Evolutionary conservation across 805 yeast genomes (phyloP).

Genomic region (Kodamaea sagamina): DNA sequence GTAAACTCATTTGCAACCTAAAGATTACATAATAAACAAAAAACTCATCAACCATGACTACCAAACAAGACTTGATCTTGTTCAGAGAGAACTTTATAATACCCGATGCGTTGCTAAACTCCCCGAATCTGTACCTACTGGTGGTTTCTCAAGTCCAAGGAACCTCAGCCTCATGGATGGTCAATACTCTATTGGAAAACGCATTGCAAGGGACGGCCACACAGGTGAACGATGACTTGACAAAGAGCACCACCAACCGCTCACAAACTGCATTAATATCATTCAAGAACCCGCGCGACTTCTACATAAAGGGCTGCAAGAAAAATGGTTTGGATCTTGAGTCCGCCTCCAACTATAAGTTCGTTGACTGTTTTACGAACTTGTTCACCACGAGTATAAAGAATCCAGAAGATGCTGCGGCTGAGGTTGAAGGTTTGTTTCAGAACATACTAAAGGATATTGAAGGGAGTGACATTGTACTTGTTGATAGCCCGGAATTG

Average conservation of each 20-base stretch:
- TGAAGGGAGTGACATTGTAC: conserved; percentile 22
- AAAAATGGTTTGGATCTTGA: conserved; percentile 41
- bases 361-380: conserved; percentile 50
- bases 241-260: conserved; percentile 21
- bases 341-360: conserved; percentile 28
- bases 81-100: conserved; percentile 53
- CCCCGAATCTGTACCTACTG: conserved; percentile 20
- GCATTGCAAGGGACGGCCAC: conserved; percentile 48
- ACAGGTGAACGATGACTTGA: conserved; percentile 37
- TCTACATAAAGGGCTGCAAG: conserved; percentile 35
- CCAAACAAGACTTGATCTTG: conserved; percentile 55
- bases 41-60: conserved; percentile 5
- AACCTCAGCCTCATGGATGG: conserved; percentile 66
- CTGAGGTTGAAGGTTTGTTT: conserved; percentile 22
- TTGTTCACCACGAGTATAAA: conserved; percentile 40
- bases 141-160: conserved; percentile 43
- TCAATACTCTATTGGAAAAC: conserved; percentile 55
- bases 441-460: conserved; percentile 17
- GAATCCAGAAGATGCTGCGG: conserved; percentile 21
- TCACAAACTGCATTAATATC: conserved; percentile 38
- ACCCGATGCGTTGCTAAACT: conserved; percentile 24
- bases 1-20: no score
- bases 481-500: conserved; percentile 51
- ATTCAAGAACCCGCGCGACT: conserved; percentile 35
- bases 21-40: no score